Conservation (phyloP, 2,329 filamentous ascomycete species). For the Ophiostoma australiae region DNA sequence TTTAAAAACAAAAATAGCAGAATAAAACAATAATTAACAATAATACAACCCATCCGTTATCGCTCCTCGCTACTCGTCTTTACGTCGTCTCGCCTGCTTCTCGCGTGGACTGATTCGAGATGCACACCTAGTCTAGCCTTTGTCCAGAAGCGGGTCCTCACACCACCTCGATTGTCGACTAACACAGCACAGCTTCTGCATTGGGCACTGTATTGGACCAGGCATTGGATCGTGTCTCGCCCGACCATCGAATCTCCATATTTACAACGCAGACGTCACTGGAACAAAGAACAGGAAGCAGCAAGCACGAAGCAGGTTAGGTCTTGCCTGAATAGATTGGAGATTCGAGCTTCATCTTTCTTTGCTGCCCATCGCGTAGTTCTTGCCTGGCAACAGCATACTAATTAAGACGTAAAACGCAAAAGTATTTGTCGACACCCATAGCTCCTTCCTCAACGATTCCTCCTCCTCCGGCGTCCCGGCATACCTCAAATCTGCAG, state of each 20-base stretch:
- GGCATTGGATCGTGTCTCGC: background rate
- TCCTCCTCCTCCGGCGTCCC: background rate
- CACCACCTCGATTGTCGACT: background rate
- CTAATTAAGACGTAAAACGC: background rate
- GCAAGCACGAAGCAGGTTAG: background rate
- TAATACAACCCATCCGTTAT: background rate
- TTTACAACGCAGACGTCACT: background rate
- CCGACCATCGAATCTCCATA: background rate
- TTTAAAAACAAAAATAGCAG: background rate
- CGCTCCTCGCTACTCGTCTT: background rate
- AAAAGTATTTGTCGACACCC: background rate
- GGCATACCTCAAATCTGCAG: background rate
- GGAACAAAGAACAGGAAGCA: background rate
- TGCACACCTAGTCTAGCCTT: background rate
- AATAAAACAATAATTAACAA: background rate
- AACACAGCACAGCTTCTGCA: conserved; percentile 11
- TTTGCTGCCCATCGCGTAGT: background rate
- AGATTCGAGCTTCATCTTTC: background rate
- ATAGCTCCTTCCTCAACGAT: background rate
- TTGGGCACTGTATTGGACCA: background rate
- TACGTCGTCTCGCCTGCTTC: too few relatives aligned
- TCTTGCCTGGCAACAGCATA: background rate
- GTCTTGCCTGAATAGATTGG: too few relatives aligned
- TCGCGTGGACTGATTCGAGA: conserved; percentile 3
- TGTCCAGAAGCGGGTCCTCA: background rate